These are phyloP conservation scores for Dalbergia cochinchinensis DNA, from an alignment of 306 rosid genomes.

Conservation along the genomic window DNA sequence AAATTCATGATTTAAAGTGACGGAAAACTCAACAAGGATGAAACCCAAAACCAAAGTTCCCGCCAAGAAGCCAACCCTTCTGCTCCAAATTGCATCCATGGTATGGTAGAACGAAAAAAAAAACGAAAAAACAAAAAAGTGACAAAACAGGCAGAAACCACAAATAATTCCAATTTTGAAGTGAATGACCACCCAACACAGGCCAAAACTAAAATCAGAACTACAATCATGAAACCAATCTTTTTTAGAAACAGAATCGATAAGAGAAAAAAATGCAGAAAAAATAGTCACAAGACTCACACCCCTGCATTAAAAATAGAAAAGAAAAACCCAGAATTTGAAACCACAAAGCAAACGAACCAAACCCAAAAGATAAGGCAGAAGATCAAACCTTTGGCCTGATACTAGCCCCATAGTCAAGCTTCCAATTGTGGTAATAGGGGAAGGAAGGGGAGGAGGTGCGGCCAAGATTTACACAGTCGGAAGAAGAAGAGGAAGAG, in stretches of 20 bases:
- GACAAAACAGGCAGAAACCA: background rate
- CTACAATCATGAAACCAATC: slow-evolving; percentile 3
- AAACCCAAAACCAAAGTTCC: background rate
- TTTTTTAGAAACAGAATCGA: background rate
- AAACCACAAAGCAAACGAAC: slow-evolving; percentile 36
- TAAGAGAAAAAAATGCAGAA: background rate
- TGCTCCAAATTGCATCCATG: background rate
- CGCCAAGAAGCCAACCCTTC: too few relatives aligned
- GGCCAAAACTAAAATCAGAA: slow-evolving; percentile 30
- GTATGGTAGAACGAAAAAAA: background rate
- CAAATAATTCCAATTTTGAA: background rate
- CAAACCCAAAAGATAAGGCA: background rate
- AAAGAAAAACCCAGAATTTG: background rate
- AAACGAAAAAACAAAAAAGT: background rate
- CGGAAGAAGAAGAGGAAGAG: slow-evolving; percentile 43
- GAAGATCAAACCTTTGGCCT: slow-evolving; percentile 78
- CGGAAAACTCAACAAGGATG: background rate
- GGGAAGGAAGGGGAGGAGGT: slow-evolving; percentile 77
- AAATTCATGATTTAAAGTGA: background rate
- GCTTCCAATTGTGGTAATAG: slow-evolving; percentile 82
- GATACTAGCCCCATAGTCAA: slow-evolving; percentile 67
- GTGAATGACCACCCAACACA: background rate
- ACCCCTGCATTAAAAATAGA: background rate
- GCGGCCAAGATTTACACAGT: slow-evolving; percentile 79
- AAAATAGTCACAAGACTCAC: background rate